Percentiles rank a stretch among this genome's conserved stretches.
Evolutionary conservation across 148 eudicot species (phyloP).

Genomic region (Chenopodium berlandieri): DNA sequence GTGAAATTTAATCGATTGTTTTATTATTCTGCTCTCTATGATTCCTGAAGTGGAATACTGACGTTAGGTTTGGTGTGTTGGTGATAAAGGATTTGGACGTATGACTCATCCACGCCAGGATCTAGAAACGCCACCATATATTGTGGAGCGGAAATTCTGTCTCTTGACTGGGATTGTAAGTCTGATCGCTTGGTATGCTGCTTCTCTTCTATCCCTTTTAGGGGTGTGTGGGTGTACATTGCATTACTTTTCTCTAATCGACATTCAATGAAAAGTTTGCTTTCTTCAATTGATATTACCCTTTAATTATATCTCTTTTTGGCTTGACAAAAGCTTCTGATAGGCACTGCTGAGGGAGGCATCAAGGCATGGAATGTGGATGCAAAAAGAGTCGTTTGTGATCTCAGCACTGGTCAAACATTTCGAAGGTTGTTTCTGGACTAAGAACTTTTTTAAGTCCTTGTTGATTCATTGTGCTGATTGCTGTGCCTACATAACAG

Average conservation of each 20-base stretch:
- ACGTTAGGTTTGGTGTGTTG: slow-evolving; percentile 11
- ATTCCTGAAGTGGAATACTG: background rate
- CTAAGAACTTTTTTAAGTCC: slow-evolving; percentile 3
- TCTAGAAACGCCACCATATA: slow-evolving; percentile 97
- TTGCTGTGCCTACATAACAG: slow-evolving; percentile 45
- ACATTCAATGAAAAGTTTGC: background rate
- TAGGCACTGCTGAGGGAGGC: slow-evolving; percentile 97
- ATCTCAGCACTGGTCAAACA: slow-evolving; percentile 68
- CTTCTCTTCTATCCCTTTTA: background rate
- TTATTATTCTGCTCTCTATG: slow-evolving; percentile 1
- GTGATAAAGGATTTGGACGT: slow-evolving; percentile 87
- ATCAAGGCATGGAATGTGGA: slow-evolving; percentile 99
- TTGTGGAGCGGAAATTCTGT: slow-evolving; percentile 95
- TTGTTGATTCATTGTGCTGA: slow-evolving; percentile 25
- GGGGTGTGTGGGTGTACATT: background rate
- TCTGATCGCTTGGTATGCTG: slow-evolving; percentile 84
- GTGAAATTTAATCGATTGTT: background rate
- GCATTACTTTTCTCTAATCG: background rate
- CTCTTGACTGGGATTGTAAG: slow-evolving; percentile 98
- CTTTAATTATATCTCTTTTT: slow-evolving; percentile 20
- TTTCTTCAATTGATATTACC: slow-evolving; percentile 17
- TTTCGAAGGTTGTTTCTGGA: slow-evolving; percentile 59
- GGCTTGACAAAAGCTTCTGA: slow-evolving; percentile 79
- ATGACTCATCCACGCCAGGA: slow-evolving; percentile 69
- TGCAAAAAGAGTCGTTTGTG: slow-evolving; percentile 97